phyloP scores from a whole-genome alignment of 208 protist genomes.

The Crithidia sp. region DNA sequence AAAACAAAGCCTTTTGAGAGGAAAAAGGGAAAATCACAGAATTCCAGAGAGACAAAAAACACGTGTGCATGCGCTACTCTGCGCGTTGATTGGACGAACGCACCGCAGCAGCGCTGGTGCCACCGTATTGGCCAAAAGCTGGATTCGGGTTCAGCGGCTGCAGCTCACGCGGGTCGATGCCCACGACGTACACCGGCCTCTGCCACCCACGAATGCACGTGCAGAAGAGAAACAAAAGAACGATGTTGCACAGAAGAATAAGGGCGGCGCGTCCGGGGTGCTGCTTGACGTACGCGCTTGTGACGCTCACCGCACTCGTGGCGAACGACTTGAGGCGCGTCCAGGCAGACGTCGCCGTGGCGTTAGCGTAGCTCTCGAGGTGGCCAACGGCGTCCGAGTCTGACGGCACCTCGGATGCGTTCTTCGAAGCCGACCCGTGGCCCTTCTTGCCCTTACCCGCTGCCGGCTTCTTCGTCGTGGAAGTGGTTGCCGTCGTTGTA shows the following conservation, averaged over 20 bases:
- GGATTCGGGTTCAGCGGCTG: slow-evolving; percentile 33
- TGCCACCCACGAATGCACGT: slow-evolving; percentile 35
- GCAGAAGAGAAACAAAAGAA: slow-evolving; percentile 28
- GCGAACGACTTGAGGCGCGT: slow-evolving; percentile 1
- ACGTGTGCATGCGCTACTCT: too few relatives aligned
- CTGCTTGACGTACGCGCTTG: slow-evolving; percentile 6
- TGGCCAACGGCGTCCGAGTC: background rate
- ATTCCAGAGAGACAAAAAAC: too few relatives aligned
- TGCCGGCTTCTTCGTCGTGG: slow-evolving; percentile 14
- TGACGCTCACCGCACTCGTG: background rate
- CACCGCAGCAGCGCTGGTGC: slow-evolving; percentile 20
- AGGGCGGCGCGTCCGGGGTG: slow-evolving; percentile 11
- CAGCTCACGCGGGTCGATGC: slow-evolving; percentile 51
- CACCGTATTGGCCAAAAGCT: slow-evolving; percentile 34
- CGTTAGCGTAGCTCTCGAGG: background rate
- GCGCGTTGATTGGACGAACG: background rate
- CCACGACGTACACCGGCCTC: slow-evolving; percentile 45
- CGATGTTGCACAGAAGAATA: slow-evolving; percentile 7
- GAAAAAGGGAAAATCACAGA: too few relatives aligned
- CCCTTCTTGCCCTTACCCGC: slow-evolving; percentile 5
- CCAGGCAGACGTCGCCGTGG: background rate
- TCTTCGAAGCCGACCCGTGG: slow-evolving; percentile 4
- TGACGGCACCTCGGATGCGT: background rate
- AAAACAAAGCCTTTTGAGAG: too few relatives aligned
- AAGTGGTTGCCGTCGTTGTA: background rate